A percentile compares a stretch with the other conserved stretches of the same genome.
phyloP scores from a whole-genome alignment of 495 filamentous ascomycete genomes.

The Xanthoparmelia taractica region DNA sequence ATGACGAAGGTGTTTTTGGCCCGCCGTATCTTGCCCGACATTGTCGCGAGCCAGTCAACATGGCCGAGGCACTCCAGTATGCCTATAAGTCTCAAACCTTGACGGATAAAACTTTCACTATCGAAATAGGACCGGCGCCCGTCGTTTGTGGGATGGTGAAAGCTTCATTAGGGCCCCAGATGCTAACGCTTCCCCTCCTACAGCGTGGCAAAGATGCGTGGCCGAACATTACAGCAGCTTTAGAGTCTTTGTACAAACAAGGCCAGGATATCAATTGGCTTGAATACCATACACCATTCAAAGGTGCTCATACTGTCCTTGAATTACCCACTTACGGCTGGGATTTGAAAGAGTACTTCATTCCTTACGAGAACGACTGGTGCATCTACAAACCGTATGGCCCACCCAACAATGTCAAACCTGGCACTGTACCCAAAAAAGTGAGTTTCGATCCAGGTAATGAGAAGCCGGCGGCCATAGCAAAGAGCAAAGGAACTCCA shows the following conservation, averaged over 20 bases:
- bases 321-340: constrained; percentile 41
- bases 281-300: constrained; percentile 39
- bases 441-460: too few species aligned
- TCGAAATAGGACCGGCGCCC: constrained; percentile 56
- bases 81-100: constrained; percentile 23
- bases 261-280: too few species aligned
- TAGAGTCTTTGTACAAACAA: too few species aligned
- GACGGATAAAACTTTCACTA: constrained; percentile 34
- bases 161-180: constrained; percentile 41
- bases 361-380: constrained; percentile 27
- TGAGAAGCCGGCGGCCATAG: too few species aligned
- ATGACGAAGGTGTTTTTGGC: neutral
- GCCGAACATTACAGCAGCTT: constrained; percentile 48
- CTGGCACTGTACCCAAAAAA: too few species aligned
- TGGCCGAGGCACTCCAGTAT: constrained; percentile 38
- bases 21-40: constrained; percentile 54
- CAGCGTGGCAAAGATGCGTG: constrained; percentile 51
- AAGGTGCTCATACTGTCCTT: constrained; percentile 33
- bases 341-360: constrained; percentile 44
- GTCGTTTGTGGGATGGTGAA: constrained; percentile 64
- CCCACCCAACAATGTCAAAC: too few species aligned
- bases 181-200: constrained; percentile 50
- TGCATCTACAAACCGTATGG: too few species aligned
- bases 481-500: too few species aligned
- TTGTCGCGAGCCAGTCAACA: constrained; percentile 65